Evolutionary conservation across 2,329 filamentous ascomycete species (phyloP), one percentile per base, ranked within the genome.

Genomic region (Dactylellina haptotyla): DNA sequence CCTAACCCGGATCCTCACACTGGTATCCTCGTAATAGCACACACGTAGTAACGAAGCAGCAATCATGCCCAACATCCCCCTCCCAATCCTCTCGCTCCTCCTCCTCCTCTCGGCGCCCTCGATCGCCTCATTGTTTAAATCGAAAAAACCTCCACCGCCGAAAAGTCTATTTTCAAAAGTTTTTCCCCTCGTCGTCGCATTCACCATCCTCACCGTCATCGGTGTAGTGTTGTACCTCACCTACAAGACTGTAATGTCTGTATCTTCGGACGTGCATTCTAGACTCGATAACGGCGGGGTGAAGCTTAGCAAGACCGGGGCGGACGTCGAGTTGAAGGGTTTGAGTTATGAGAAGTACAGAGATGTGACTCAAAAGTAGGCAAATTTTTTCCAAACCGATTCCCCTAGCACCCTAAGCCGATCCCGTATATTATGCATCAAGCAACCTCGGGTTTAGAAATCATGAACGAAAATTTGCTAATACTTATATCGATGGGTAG

Each of bases 321-420:
- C 63, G 25, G 70, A 75, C 34, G 70, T 75, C n/a, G 43, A 62
- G 34, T 16, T 75, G 26, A 57, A 67, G 26, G 56, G 50, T 4
- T 26, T 75, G 20, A 69, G 39, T 48, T 75, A 75, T 51, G 70
- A 75, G 56, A 56, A 67, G 14, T 69, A 69, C 28, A 16, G 57
- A 26, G 70, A 75, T 59, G 16, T 67, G 41, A 75, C 63, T 3
- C 70, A 75, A 46, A 66, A 75, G 70, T 73, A 43, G 18, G 53
- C 46, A 26, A 16, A 37, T 37, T 46, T 14, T 14, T 48, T 18
- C 30, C 14, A 28, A n/a, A n/a, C n/a, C n/a, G n/a, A n/a, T n/a
- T n/a, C n/a, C n/a, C n/a, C n/a, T n/a, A n/a, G n/a, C n/a, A n/a
- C n/a, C n/a, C n/a, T n/a, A n/a, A n/a, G n/a, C n/a, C n/a, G n/a